Conservation (phyloP, 345 rosid genomes). For the Rhodamnia argentea region DNA sequence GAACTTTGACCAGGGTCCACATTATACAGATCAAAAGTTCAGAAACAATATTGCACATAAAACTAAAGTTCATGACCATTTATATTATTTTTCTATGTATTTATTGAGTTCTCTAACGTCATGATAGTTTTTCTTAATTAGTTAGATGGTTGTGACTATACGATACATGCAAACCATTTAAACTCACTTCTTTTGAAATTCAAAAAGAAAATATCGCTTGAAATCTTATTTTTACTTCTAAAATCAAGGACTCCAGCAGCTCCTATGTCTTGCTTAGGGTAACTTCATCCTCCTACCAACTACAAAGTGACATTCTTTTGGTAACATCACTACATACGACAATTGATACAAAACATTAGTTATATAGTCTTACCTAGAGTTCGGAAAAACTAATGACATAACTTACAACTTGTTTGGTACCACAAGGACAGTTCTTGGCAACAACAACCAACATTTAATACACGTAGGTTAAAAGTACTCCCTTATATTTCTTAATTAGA, state of each 20-base stretch:
- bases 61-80: too few species aligned
- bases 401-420: background rate
- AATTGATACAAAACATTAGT: background rate
- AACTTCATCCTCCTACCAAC: conserved; percentile 17
- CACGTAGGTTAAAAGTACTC: background rate
- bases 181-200: background rate
- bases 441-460: background rate
- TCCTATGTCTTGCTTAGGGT: conserved; percentile 2
- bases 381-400: background rate
- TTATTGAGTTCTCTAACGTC: too few species aligned
- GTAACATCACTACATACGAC: background rate
- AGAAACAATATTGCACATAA: too few species aligned
- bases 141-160: background rate
- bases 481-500: background rate
- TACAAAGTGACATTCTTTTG: background rate
- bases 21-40: too few species aligned
- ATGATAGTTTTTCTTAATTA: background rate
- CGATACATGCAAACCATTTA: background rate
- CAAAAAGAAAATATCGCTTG: too few species aligned
- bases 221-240: background rate
- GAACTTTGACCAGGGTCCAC: too few species aligned
- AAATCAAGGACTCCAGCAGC: background rate
- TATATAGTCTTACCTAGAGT: background rate
- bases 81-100: too few species aligned
- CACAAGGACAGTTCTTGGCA: too few species aligned